These are phyloP conservation scores for Perilla frutescens DNA, from an alignment of 257 asterid species.

Conservation along the genomic window DNA sequence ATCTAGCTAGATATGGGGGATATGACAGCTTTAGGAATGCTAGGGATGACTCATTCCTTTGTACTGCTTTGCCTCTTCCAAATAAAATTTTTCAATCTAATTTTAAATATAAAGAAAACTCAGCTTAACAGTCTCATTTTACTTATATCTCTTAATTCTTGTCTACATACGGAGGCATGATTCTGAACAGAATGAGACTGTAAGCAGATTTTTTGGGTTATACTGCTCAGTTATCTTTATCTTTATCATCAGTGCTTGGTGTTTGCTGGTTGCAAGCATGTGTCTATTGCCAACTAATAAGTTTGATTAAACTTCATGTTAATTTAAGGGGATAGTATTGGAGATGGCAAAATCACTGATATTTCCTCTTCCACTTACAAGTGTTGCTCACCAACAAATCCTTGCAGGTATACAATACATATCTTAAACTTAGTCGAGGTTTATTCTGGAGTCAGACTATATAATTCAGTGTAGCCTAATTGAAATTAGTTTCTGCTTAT, in stretches of 20 bases:
- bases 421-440: slow-evolving; percentile 15
- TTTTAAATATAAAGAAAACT: slow-evolving; percentile 4
- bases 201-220: slow-evolving; percentile 12
- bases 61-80: neutral
- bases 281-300: neutral
- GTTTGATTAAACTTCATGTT: slow-evolving; percentile 35
- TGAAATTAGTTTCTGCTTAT: slow-evolving; percentile 23
- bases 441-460: neutral
- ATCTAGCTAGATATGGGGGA: neutral
- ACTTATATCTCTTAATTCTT: neutral
- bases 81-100: neutral
- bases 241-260: slow-evolving; percentile 7
- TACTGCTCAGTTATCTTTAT: slow-evolving; percentile 17
- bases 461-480: slow-evolving; percentile 9
- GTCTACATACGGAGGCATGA: neutral
- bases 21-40: neutral
- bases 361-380: slow-evolving; percentile 81
- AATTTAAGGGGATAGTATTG: slow-evolving; percentile 65
- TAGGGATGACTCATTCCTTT: neutral
- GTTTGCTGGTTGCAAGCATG: slow-evolving; percentile 14
- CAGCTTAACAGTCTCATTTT: neutral
- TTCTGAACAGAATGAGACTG: neutral
- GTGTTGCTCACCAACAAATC: slow-evolving; percentile 92
- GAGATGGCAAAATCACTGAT: slow-evolving; percentile 72
- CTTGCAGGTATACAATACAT: slow-evolving; percentile 69